Base-by-base conservation (phyloP, 495 filamentous ascomycete species). In the Hypoxylon crocopeplum region DNA sequence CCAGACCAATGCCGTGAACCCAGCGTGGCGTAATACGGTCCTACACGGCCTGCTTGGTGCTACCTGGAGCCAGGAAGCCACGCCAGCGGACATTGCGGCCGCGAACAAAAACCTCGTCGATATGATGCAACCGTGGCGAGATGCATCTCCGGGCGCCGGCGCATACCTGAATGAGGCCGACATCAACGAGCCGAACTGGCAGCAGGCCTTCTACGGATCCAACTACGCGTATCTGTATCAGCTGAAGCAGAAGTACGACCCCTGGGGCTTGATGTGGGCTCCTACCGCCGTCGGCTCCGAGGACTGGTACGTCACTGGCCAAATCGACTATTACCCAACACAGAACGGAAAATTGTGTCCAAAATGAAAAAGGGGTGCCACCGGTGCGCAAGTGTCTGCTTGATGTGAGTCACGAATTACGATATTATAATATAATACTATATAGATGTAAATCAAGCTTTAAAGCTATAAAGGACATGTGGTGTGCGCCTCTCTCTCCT, bases 181-280 rank as follows among this genome's bases (percentile, higher is more conserved):
- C 66, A 72, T 79, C 40, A 69, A 76, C 27, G 82, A 86, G 59
- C 81, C 82, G 0, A 68, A 84, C 61, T 86, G 79, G 74, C 79
- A 86, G 64, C 69, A 81, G 66, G 70, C 77, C 1, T 86, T 85
- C 69, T 87, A 80, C 47, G 84, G 70, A 24, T 57, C 44, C 0
- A 74, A 76, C 38, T 82, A 81, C 50, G 39, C 41, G 0, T 66
- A 65, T 2, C 66, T 83, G 19, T 68, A 71, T 15, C 36, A 53
- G 12, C 71, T 82, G 24, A 84, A 84, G 71, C 64, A 73, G 50
- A 72, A 71, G 37, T 77, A 74, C 44, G 81, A 84, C 51, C 80
- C 81, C 0, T 70, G 71, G 37, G 70, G 71, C 30, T 38, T 80
- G n/a, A 77, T 85, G 62, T 83, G 79, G 54, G 76, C 75, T 8